Evolutionary conservation across 441 rosid species (phyloP), one percentile per base, ranked within the genome.

Genomic region (Aleurites moluccanus): DNA sequence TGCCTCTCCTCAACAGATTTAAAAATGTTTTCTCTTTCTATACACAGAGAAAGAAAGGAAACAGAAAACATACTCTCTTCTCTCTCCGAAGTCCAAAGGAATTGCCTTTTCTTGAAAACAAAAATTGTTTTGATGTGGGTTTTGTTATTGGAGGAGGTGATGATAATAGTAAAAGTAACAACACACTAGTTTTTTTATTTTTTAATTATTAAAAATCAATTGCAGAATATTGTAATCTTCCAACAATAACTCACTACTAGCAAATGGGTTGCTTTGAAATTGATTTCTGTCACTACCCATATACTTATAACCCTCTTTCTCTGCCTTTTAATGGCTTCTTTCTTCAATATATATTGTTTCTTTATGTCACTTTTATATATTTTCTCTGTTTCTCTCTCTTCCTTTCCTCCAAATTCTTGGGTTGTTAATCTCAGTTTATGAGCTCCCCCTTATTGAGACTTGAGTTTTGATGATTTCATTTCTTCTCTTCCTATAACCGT

Each of bases 321-420:
- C 79, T 27, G 69, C 64, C 70, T 55, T 68, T 73, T 75, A 45
- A 72, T 79, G 78, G 78, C 78, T 64, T 68, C 52, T 64, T 73
- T 55, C 64, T 21, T 67, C 63, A 74, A 21, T 76, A 35, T 64
- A 64, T 50, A 5, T 59, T 33, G 69, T 67, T 67, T 57, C 5
- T 23, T 69, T 38, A 21, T 53, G 38, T 20, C 10, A 6, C 49
- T 60, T 30, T 6, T 73, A 3, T 28, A 25, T 62, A 30, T 28
- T 67, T 11, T 63, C 68, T 35, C 69, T 63, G n/a, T 66, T 47
- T 18, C 57, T 79, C 85, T 72, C 61, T 78, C 88, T 50, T 82
- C 82, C 71, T 79, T 80, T 44, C 67, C 76, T 79, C 77, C 80
- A 65, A 62, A 68, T 74, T 67, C 82, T 82, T 71, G 82, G 81